Percentiles rank a stretch among this genome's conserved stretches.
Conservation (phyloP, 805 yeast genomes). For the Myxozyma sirexii region DNA sequence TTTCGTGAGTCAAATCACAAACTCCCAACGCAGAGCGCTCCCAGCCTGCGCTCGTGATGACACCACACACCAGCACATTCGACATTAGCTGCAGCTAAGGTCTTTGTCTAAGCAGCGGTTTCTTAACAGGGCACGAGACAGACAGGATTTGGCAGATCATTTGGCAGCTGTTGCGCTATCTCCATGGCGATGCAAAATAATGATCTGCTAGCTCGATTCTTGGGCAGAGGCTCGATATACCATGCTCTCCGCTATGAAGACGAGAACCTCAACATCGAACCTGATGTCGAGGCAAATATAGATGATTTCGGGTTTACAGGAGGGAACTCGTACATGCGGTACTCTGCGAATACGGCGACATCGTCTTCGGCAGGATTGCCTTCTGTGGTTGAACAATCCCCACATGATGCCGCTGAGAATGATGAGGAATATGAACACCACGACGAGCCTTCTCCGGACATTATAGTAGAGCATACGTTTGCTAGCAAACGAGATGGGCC, state of each 20-base stretch:
- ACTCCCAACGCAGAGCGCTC: slow-evolving; percentile 2
- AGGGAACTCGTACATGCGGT: neutral
- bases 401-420: neutral
- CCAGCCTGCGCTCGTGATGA: no score
- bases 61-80: no score
- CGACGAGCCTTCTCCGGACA: slow-evolving; percentile 15
- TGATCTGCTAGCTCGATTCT: slow-evolving; percentile 28
- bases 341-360: slow-evolving; percentile 8
- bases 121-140: no score
- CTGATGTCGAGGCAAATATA: slow-evolving; percentile 31
- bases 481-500: neutral
- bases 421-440: slow-evolving; percentile 13
- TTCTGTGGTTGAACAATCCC: slow-evolving; percentile 14
- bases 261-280: slow-evolving; percentile 18
- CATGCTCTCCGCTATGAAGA: slow-evolving; percentile 32
- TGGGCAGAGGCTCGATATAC: slow-evolving; percentile 35
- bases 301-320: slow-evolving; percentile 7
- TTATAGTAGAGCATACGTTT: neutral
- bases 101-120: no score
- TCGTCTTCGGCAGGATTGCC: slow-evolving; percentile 31
- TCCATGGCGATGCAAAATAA: slow-evolving; percentile 13
- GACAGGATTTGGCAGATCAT: no score
- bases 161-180: neutral
- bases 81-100: no score
- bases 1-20: neutral